Base-by-base conservation (phyloP, 2,329 filamentous ascomycete genomes). In the Colletotrichum endophyticum region DNA sequence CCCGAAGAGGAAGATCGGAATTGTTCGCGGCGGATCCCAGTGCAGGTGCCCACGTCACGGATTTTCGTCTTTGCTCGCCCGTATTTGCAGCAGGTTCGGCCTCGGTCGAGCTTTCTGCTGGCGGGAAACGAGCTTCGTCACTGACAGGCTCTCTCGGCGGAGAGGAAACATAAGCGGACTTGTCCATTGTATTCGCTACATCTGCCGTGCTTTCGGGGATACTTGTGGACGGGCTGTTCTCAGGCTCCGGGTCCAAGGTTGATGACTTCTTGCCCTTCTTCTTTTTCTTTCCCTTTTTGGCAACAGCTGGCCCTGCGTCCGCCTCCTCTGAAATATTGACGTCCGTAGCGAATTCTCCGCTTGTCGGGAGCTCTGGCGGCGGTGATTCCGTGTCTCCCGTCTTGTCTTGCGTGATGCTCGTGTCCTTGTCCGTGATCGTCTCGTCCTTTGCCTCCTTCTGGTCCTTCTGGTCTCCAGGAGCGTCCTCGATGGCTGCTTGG, bases 221-320 rank as follows among this genome's bases (percentile, higher is more conserved):
- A 76, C 70, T 69, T 72, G 72, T 72, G 68, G 72, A 72, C 49
- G 72, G 49, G 68, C 72, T 69, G 70, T 76, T 59, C 73, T 64
- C 73, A 73, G 73, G 53, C 75, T 77, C 75, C 72, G 62, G 75
- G 63, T 77, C 75, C 72, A 67, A 69, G 75, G 75, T 56, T 53
- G 75, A 77, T 56, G 75, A 70, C 63, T 77, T 77, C 53, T 75
- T 77, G 71, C 66, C 81, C 80, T 87, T 88, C 79, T 87, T 88
- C 56, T 84, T 83, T 76, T 84, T 84, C 69, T 84, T 84, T 64
- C 83, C 82, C 81, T 82, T 80, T 78, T 72, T 80, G 84, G 77
- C 73, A 83, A 79, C 49, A 83, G 81, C 39, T 84, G 82, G 69
- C 28, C 77, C 73, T 62, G 70, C 25, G 61, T 78, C 70, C 63